phyloP scores from a whole-genome alignment of 2,329 filamentous ascomycete genomes.

The Rutstroemia sp. region DNA sequence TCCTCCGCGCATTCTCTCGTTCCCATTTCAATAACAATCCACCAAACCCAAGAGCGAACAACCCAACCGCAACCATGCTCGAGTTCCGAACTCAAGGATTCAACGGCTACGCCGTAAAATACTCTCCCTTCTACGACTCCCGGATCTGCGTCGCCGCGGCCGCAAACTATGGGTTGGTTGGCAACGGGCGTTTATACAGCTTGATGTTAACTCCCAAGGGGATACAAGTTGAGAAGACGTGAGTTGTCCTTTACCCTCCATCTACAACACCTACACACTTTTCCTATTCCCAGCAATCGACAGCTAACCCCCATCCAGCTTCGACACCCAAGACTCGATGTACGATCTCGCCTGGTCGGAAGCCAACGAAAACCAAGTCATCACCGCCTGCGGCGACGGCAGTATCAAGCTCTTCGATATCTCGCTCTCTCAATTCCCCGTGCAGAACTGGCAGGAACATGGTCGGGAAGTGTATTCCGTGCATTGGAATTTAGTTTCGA shows the following conservation, averaged over 20 bases:
- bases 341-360: constrained; percentile 96
- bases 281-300: no score
- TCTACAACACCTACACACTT: no score
- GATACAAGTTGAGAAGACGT: constrained; percentile 79
- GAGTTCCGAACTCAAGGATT: constrained; percentile 90
- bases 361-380: constrained; percentile 88
- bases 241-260: constrained; percentile 27
- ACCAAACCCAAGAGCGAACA: not conserved
- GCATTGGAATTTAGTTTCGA: constrained; percentile 84
- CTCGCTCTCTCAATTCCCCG: constrained; percentile 69
- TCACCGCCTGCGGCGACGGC: constrained; percentile 85
- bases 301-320: constrained; percentile 44
- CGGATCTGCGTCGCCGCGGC: constrained; percentile 82
- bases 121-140: constrained; percentile 96
- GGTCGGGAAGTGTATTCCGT: constrained; percentile 89
- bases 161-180: constrained; percentile 95
- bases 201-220: constrained; percentile 77
- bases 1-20: no score
- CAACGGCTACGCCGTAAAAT: constrained; percentile 96
- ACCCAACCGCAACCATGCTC: constrained; percentile 52
- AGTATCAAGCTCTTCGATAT: constrained; percentile 93
- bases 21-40: no score
- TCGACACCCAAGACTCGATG: constrained; percentile 93
- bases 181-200: constrained; percentile 85
- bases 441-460: constrained; percentile 91